These are phyloP conservation scores for Candida vaughaniae DNA, from an alignment of 805 yeast species.

Conservation along the genomic window DNA sequence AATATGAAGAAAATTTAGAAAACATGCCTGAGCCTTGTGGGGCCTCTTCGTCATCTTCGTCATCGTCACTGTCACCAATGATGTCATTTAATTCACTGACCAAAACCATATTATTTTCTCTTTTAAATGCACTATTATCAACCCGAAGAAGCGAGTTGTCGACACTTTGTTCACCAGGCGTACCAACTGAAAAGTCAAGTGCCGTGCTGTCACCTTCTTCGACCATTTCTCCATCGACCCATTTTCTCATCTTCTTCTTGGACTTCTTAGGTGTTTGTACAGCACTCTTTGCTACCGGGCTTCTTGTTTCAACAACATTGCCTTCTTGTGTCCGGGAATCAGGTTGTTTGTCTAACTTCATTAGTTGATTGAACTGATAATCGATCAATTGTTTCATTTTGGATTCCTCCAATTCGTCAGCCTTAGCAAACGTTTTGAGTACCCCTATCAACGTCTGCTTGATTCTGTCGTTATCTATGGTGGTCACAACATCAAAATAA, in stretches of 20 bases:
- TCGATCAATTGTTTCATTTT: slow-evolving; percentile 36
- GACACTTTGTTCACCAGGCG: slow-evolving; percentile 5
- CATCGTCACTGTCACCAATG: slow-evolving; percentile 32
- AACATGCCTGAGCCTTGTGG: slow-evolving; percentile 19
- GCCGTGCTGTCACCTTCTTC: slow-evolving; percentile 22
- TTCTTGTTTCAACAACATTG: slow-evolving; percentile 2
- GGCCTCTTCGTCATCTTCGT: slow-evolving; percentile 18
- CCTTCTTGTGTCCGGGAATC: slow-evolving; percentile 5
- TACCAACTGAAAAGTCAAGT: slow-evolving; percentile 33
- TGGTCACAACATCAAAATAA: slow-evolving; percentile 38
- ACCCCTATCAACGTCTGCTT: slow-evolving; percentile 30
- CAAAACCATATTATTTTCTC: slow-evolving; percentile 38
- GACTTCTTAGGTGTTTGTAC: neutral
- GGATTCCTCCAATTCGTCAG: slow-evolving; percentile 20
- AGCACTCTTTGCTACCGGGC: neutral
- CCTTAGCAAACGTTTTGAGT: slow-evolving; percentile 30
- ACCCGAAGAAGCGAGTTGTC: slow-evolving; percentile 16
- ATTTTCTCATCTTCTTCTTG: slow-evolving; percentile 41
- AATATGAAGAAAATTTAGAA: slow-evolving; percentile 34
- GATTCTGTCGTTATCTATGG: slow-evolving; percentile 39
- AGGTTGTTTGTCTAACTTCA: slow-evolving; percentile 23
- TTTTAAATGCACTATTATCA: slow-evolving; percentile 34
- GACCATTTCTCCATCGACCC: slow-evolving; percentile 40
- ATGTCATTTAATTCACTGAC: slow-evolving; percentile 42
- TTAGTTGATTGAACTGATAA: slow-evolving; percentile 37